These are phyloP conservation scores for Rheum nobile DNA, from an alignment of 148 eudicot species.

Conservation along the genomic window DNA sequence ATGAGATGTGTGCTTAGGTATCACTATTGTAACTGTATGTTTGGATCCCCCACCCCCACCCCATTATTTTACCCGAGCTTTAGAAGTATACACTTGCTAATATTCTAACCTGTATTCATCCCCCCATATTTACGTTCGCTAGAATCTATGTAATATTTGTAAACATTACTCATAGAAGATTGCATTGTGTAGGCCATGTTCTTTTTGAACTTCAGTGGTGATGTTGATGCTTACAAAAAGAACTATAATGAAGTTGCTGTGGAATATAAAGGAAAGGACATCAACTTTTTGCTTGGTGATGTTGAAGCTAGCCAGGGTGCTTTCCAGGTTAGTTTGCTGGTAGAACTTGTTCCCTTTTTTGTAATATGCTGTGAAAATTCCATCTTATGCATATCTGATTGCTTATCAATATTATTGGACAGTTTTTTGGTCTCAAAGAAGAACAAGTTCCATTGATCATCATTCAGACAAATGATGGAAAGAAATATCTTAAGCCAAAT, in stretches of 20 bases:
- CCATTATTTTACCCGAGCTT: too few species aligned
- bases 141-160: neutral
- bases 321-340: constrained; percentile 49
- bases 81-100: too few species aligned
- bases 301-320: constrained; percentile 78
- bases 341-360: neutral
- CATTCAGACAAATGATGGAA: constrained; percentile 63
- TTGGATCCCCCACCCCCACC: too few species aligned
- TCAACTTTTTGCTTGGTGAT: constrained; percentile 78
- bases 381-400: neutral
- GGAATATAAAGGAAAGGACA: constrained; percentile 62
- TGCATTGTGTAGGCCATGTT: constrained; percentile 59
- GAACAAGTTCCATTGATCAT: constrained; percentile 77
- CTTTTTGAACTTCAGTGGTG: constrained; percentile 63
- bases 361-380: neutral
- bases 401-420: constrained; percentile 12
- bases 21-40: neutral
- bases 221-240: constrained; percentile 52
- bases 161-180: neutral
- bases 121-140: too few species aligned
- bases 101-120: too few species aligned
- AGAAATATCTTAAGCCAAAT: constrained; percentile 69
- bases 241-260: constrained; percentile 63
- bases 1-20: neutral
- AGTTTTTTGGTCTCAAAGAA: constrained; percentile 79